Percentiles rank a stretch among this genome's conserved stretches.
Conservation (phyloP, 345 rosid genomes). For the Lepidium didymum region DNA sequence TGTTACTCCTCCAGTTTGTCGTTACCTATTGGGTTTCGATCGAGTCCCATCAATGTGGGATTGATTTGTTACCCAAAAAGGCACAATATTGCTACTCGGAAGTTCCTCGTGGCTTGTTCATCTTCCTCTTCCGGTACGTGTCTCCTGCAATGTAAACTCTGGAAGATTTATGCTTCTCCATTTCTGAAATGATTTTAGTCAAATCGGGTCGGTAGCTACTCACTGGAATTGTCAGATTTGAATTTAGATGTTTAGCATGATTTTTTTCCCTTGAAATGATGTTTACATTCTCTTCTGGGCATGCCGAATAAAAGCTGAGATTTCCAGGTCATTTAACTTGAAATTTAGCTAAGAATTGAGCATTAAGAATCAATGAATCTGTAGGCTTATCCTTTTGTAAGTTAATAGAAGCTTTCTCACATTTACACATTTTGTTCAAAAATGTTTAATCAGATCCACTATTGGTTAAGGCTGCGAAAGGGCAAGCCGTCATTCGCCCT, state of each 20-base stretch:
- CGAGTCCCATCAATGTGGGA: constrained; percentile 28
- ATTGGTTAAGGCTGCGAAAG: constrained; percentile 87
- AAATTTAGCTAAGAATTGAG: background rate
- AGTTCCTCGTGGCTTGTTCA: constrained; percentile 40
- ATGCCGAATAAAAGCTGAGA: background rate
- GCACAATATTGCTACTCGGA: constrained; percentile 15
- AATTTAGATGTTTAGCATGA: background rate
- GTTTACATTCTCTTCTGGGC: background rate
- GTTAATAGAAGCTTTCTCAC: background rate
- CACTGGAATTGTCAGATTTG: background rate
- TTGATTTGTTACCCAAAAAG: constrained; percentile 26
- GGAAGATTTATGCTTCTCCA: background rate
- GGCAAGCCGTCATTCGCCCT: constrained; percentile 66
- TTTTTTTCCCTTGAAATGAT: background rate
- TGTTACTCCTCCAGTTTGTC: constrained; percentile 33
- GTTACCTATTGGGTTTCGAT: constrained; percentile 35
- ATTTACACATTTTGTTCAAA: background rate
- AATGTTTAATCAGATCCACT: constrained; percentile 51
- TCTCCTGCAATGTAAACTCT: background rate
- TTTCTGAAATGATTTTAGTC: background rate
- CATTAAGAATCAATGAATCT: background rate
- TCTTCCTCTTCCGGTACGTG: constrained; percentile 29
- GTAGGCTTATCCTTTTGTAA: background rate
- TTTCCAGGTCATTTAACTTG: background rate
- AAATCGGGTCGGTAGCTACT: background rate